Base-by-base conservation (phyloP, 1,284 basidiomycete genomes). In the Sparassis latifolia region DNA sequence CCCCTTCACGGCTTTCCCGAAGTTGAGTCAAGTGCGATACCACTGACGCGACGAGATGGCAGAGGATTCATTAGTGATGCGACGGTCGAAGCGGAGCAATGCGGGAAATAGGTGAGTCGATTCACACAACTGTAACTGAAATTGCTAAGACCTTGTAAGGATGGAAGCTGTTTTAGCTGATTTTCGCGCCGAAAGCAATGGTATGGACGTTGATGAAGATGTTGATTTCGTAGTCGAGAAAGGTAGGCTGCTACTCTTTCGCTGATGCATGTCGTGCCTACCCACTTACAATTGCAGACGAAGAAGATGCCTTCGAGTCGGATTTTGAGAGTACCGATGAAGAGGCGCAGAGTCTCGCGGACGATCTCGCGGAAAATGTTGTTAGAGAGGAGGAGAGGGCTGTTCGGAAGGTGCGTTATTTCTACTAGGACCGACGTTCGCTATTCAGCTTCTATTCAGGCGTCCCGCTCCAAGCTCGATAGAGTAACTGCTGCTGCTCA, bases 301-400 rank as follows among this genome's bases (percentile, higher is more conserved):
- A 92, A 64, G 80, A 86, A 53, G 89, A 91, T 59, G 64, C 84
- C 6, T 89, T 89, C 55, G 87, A 78, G 54, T 87, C 84, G 10
- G 89, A 92, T 63, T 92, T 92, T 59, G 83, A 81, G 53, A 89
- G 85, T 54, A 91, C 87, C 0, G 89, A 89, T 49, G 84, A 87
- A 51, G 88, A 89, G 56, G 79, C 74, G 33, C 74, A 77, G 46
- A 77, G 77, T 31, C 78, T 78, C 4, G 63, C 68, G 5, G 78
- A 79, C 28, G 73, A 71, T 2, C 51, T 52, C 30, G 82, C 71
- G 0, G 88, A 90, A 60, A 75, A 69, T 44, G 69, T 70, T 37
- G 69, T 78, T 3, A 64, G 69, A 32, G 77, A 82, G n/a, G 85
- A 88, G 58, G 86, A 89, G 45, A 76, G 68, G 58, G 71, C 65